phyloP scores from a whole-genome alignment of 2,329 filamentous ascomycete genomes.

The Cordyceps fumosorosea region DNA sequence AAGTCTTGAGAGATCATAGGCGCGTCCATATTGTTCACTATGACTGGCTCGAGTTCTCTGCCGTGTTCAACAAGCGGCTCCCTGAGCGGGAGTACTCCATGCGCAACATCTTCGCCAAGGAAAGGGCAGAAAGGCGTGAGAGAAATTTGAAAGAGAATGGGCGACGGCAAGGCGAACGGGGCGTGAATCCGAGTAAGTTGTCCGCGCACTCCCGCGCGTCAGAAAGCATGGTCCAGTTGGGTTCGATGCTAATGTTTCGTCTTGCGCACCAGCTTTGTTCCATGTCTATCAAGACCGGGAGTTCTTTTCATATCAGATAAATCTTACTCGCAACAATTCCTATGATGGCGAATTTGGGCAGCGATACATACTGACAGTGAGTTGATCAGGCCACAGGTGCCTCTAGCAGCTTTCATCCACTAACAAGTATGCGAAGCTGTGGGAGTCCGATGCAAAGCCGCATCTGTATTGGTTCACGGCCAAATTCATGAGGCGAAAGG shows the following conservation, averaged over 20 bases:
- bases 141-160: conserved; percentile 30
- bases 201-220: neutral
- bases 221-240: neutral
- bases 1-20: conserved; percentile 30
- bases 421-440: conserved; percentile 46
- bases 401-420: neutral
- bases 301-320: conserved; percentile 58
- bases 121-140: conserved; percentile 26
- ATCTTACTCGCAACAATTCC: conserved; percentile 47
- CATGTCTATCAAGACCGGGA: conserved; percentile 58
- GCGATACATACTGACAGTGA: conserved; percentile 53
- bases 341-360: conserved; percentile 44
- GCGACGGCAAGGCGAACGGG: conserved; percentile 33
- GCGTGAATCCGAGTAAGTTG: conserved; percentile 44
- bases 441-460: conserved; percentile 55
- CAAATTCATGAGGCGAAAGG: conserved; percentile 39
- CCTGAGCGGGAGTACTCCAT: conserved; percentile 38
- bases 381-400: conserved; percentile 19
- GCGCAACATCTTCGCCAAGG: conserved; percentile 23
- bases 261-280: conserved; percentile 31
- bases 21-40: conserved; percentile 36
- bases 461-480: conserved; percentile 55
- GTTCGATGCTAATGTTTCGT: neutral
- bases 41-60: conserved; percentile 49
- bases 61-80: conserved; percentile 24